These are phyloP conservation scores for Corylus avellana DNA, from an alignment of 306 rosid species.

Conservation along the genomic window DNA sequence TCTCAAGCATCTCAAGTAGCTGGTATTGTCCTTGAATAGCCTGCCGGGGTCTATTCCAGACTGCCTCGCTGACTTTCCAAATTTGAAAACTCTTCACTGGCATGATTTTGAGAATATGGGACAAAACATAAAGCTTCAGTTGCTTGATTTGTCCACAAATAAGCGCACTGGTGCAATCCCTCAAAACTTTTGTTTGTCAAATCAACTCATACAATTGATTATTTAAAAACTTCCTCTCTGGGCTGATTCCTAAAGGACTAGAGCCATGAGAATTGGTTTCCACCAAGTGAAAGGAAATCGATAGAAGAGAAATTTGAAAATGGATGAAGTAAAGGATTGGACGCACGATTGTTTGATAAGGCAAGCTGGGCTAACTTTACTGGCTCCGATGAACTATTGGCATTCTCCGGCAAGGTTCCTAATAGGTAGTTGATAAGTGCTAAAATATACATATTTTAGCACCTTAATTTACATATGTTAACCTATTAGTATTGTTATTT, in stretches of 20 bases:
- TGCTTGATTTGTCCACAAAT: slow-evolving; percentile 77
- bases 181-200: slow-evolving; percentile 57
- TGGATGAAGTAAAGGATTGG: slow-evolving; percentile 65
- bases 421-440: slow-evolving; percentile 26
- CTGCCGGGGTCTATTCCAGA: slow-evolving; percentile 86
- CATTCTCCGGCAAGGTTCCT: slow-evolving; percentile 64
- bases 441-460: too few species aligned
- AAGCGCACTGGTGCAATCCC: slow-evolving; percentile 86
- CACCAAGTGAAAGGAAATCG: not conserved
- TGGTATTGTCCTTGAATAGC: slow-evolving; percentile 75
- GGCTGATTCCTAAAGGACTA: slow-evolving; percentile 66
- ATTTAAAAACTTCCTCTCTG: slow-evolving; percentile 72
- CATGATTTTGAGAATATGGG: slow-evolving; percentile 67
- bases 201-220: slow-evolving; percentile 22
- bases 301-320: slow-evolving; percentile 26
- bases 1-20: slow-evolving; percentile 35
- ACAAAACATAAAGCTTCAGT: slow-evolving; percentile 57
- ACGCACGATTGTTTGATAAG: slow-evolving; percentile 70
- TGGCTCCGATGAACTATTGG: slow-evolving; percentile 52
- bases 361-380: slow-evolving; percentile 54
- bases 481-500: too few species aligned
- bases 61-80: slow-evolving; percentile 58
- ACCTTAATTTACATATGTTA: too few species aligned
- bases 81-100: slow-evolving; percentile 74
- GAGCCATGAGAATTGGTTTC: too few species aligned